phyloP scores from a whole-genome alignment of 345 rosid species.

The Alliaria petiolata region DNA sequence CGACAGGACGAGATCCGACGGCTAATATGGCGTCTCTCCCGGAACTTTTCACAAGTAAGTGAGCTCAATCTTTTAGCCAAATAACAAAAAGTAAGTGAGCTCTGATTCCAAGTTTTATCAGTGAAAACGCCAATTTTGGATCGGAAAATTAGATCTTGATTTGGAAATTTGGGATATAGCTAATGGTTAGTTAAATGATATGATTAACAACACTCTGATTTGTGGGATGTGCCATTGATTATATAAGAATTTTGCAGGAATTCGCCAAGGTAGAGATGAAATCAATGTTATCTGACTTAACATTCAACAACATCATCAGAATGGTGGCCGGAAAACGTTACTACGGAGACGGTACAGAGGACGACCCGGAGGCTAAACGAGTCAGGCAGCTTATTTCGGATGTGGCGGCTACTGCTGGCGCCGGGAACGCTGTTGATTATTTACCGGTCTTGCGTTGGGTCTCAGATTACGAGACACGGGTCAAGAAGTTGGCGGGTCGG shows the following conservation, averaged over 20 bases:
- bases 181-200: no score
- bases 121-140: no score
- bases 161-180: not conserved
- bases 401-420: conserved; percentile 9
- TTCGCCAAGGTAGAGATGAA: conserved; percentile 38
- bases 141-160: not conserved
- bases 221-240: not conserved
- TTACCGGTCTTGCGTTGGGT: conserved; percentile 44
- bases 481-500: conserved; percentile 13
- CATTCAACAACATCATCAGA: conserved; percentile 39
- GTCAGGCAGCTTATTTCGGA: conserved; percentile 41
- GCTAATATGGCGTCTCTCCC: conserved; percentile 22
- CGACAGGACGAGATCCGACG: conserved; percentile 42
- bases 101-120: not conserved
- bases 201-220: not conserved
- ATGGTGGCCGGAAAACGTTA: conserved; percentile 51
- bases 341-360: conserved; percentile 41
- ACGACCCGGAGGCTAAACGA: conserved; percentile 32
- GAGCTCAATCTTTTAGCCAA: no score
- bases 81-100: no score
- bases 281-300: conserved; percentile 36
- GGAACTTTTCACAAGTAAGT: conserved; percentile 15
- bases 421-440: conserved; percentile 41
- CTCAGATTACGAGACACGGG: conserved; percentile 31
- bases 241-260: conserved; percentile 18